Evolutionary conservation across 2,329 filamentous ascomycete species (phyloP), one percentile per base, ranked within the genome.

Genomic region (Pseudogymnoascus sp.): DNA sequence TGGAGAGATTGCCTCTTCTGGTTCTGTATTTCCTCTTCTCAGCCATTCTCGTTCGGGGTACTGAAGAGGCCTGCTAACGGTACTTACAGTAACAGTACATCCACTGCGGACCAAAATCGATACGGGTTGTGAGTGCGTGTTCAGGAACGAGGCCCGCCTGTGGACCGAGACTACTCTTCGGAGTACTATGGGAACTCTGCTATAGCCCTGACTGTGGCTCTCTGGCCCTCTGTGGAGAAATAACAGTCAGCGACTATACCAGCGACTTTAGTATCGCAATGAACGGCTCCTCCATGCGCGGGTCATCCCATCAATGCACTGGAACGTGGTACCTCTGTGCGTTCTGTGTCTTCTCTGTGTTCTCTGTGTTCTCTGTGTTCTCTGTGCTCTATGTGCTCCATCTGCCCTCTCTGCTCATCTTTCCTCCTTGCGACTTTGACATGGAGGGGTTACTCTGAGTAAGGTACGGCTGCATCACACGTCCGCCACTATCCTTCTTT

Each of bases 381-480:
- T 15, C 23, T 46, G 19, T 26, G 26, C 46, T 17, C 15, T 31
- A 10, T 53, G 15, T n/a, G 44, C 44, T n/a, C 21, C 19, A 7
- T 21, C 26, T 29, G 26, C 2, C 26, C 26, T 3, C 23, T 53
- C 23, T 17, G 46, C 46, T 6, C 46, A 53, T 53, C 46, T 31
- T 53, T 53, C 26, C 46, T 53, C 10, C 26, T 53, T 50, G 2
- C 46, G 46, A 53, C 46, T 53, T 53, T 53, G 46, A 53, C 46
- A 53, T 53, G 46, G 46, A 53, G 46, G 46, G 46, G 46, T 53
- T 17, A 17, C 15, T 17, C 3, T 31, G 15, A 53, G 46, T 53
- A 53, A 53, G 46, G 46, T 53, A 53, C 46, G 46, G 46, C 46
- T 53, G 46, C 46, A 53, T 53, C 46, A 17, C 46, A 53, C 46